Evolutionary conservation across 805 yeast species (phyloP).

Genomic region (Zygosaccharomyces rouxii): DNA sequence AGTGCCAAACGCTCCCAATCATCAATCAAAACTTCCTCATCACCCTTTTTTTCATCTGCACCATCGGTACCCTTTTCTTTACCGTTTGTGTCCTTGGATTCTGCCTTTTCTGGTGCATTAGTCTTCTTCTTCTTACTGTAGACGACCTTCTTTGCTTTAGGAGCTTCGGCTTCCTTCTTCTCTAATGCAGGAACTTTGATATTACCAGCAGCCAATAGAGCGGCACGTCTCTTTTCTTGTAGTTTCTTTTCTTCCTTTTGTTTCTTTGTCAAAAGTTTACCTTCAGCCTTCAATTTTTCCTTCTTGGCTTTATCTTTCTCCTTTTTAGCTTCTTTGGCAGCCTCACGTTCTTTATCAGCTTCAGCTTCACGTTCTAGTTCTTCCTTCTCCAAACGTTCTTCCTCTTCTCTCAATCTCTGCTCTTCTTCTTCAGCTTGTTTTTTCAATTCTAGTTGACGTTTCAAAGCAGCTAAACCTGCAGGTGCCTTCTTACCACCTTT

Average conservation of each 20-base stretch:
- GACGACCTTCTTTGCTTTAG: slow-evolving; percentile 62
- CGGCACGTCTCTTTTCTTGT: slow-evolving; percentile 85
- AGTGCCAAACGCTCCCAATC: slow-evolving; percentile 80
- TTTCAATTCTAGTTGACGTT: slow-evolving; percentile 80
- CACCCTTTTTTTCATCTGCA: slow-evolving; percentile 34
- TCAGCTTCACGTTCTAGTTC: slow-evolving; percentile 48
- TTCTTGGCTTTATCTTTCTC: slow-evolving; percentile 83
- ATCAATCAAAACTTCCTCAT: slow-evolving; percentile 62
- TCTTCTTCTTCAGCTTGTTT: slow-evolving; percentile 86
- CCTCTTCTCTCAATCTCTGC: slow-evolving; percentile 69
- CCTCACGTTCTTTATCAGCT: slow-evolving; percentile 48
- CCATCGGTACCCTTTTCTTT: slow-evolving; percentile 22
- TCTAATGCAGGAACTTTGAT: slow-evolving; percentile 71
- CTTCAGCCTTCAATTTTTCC: slow-evolving; percentile 93
- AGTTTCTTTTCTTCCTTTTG: slow-evolving; percentile 89
- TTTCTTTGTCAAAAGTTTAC: slow-evolving; percentile 87
- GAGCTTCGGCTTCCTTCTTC: slow-evolving; percentile 26
- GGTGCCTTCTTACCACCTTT: slow-evolving; percentile 74
- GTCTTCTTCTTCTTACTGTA: slow-evolving; percentile 69
- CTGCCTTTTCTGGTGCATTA: slow-evolving; percentile 30
- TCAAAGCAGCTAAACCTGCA: slow-evolving; percentile 89
- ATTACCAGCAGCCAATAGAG: slow-evolving; percentile 68
- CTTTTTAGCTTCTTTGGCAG: slow-evolving; percentile 61
- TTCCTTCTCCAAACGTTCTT: slow-evolving; percentile 45
- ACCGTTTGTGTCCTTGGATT: slow-evolving; percentile 18